Conservation (phyloP, 371 early-diverging fungal genomes). For the Chytridium lagenaria region DNA sequence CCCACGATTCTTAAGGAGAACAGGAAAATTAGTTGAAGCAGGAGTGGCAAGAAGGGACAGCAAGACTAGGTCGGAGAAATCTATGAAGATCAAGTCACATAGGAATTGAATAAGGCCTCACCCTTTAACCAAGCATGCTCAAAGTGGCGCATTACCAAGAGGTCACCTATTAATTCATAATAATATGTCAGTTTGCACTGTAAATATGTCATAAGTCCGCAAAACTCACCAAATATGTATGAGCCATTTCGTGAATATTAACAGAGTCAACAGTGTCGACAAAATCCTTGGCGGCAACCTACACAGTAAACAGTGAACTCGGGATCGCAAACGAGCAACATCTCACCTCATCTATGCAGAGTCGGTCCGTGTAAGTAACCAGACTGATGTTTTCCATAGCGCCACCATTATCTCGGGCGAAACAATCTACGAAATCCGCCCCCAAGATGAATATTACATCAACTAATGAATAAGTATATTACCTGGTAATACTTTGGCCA, state of each 20-base stretch:
- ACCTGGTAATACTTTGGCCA: slow-evolving; percentile 69
- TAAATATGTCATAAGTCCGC: too few species aligned
- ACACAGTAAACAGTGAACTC: not conserved
- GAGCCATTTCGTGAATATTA: slow-evolving; percentile 70
- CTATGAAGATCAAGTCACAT: too few species aligned
- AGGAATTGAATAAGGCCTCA: not conserved
- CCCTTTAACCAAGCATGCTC: slow-evolving; percentile 72
- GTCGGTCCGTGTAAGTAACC: slow-evolving; percentile 47
- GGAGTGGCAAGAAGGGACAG: too few species aligned
- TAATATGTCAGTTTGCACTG: too few species aligned
- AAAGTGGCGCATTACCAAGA: slow-evolving; percentile 64
- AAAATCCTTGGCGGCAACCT: slow-evolving; percentile 23
- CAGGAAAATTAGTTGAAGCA: too few species aligned
- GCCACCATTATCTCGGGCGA: slow-evolving; percentile 39
- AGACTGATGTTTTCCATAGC: slow-evolving; percentile 70
- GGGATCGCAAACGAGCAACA: slow-evolving; percentile 6
- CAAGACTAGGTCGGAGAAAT: too few species aligned
- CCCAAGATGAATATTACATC: too few species aligned
- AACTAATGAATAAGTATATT: too few species aligned
- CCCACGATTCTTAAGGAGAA: slow-evolving; percentile 71
- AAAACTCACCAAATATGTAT: slow-evolving; percentile 71
- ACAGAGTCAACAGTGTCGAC: slow-evolving; percentile 30
- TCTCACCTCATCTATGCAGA: slow-evolving; percentile 51
- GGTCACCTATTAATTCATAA: too few species aligned
- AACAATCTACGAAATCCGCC: too few species aligned